phyloP scores from a whole-genome alignment of 352 stramenopile species.

The Pythium scleroteichum region DNA sequence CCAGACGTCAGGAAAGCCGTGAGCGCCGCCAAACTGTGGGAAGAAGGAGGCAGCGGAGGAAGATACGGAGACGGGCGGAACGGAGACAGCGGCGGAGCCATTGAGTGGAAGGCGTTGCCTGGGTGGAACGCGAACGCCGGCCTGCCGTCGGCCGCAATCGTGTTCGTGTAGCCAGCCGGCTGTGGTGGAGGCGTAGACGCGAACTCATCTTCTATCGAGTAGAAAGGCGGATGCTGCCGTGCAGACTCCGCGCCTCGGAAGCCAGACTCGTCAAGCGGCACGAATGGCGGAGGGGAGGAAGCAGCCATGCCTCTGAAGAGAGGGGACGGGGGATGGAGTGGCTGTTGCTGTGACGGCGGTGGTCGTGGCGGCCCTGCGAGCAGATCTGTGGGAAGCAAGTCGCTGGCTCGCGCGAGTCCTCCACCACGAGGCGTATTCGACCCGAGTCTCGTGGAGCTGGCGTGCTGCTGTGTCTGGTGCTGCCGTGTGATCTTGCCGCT shows the following conservation, averaged over 20 bases:
- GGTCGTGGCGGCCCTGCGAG: constrained; percentile 24
- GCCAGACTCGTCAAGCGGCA: no score
- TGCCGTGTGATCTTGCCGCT: background rate
- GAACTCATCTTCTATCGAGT: no score
- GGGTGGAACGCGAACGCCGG: constrained; percentile 17
- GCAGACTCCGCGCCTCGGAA: no score
- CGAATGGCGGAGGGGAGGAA: no score
- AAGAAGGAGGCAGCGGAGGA: constrained; percentile 1
- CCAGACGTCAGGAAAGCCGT: constrained; percentile 3
- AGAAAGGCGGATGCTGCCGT: no score
- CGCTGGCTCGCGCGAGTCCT: background rate
- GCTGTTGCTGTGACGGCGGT: background rate
- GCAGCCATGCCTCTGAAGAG: background rate
- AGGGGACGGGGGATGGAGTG: background rate
- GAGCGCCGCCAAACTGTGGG: constrained; percentile 10
- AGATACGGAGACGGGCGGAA: constrained; percentile 8
- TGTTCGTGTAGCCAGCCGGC: background rate
- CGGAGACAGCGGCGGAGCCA: background rate
- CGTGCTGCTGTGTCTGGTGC: background rate
- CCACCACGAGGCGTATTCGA: background rate
- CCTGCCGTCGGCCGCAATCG: background rate
- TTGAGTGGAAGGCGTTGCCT: constrained; percentile 13
- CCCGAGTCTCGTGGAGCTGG: background rate
- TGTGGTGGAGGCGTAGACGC: background rate
- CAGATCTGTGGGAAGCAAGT: constrained; percentile 8